Conservation (phyloP, 495 filamentous ascomycete species). For the Lasiosphaeria miniovina region DNA sequence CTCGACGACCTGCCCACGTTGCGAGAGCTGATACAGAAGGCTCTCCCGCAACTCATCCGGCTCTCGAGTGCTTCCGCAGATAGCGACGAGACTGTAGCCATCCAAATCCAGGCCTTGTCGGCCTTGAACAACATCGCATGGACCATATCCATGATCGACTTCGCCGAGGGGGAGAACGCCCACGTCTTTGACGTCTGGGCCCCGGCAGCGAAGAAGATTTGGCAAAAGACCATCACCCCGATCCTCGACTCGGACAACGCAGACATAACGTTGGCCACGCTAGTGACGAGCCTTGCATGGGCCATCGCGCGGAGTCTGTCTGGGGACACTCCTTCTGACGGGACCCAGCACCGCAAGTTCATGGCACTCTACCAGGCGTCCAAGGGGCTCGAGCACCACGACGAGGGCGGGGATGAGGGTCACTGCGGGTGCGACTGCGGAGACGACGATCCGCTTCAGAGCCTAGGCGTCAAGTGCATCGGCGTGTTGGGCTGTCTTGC, state of each 20-base stretch:
- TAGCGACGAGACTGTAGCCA: conserved; percentile 26
- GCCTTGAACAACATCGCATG: conserved; percentile 62
- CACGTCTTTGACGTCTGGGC: conserved; percentile 47
- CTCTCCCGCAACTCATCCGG: conserved; percentile 48
- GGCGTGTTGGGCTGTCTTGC: conserved; percentile 59
- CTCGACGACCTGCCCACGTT: conserved; percentile 46
- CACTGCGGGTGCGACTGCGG: conserved; percentile 21
- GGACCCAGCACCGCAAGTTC: conserved; percentile 54
- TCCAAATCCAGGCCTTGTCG: conserved; percentile 47
- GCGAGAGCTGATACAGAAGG: conserved; percentile 44
- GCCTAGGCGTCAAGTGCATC: conserved; percentile 57
- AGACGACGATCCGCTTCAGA: conserved; percentile 45
- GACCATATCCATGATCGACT: conserved; percentile 52
- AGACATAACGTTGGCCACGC: conserved; percentile 55
- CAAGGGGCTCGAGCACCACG: conserved; percentile 23
- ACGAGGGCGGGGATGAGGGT: conserved; percentile 7
- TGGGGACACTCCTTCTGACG: conserved; percentile 43
- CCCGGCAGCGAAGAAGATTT: conserved; percentile 49
- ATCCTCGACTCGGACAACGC: conserved; percentile 55
- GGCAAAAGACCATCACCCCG: conserved; percentile 47
- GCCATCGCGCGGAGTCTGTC: conserved; percentile 52
- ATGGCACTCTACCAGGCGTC: conserved; percentile 59
- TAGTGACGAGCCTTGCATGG: conserved; percentile 60
- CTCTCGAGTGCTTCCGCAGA: conserved; percentile 30
- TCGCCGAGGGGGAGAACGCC: conserved; percentile 38